Evolutionary conservation across 23 red algal species (phyloP), one percentile per base, ranked within the genome.

Genomic region (Gracilaria domingensis): DNA sequence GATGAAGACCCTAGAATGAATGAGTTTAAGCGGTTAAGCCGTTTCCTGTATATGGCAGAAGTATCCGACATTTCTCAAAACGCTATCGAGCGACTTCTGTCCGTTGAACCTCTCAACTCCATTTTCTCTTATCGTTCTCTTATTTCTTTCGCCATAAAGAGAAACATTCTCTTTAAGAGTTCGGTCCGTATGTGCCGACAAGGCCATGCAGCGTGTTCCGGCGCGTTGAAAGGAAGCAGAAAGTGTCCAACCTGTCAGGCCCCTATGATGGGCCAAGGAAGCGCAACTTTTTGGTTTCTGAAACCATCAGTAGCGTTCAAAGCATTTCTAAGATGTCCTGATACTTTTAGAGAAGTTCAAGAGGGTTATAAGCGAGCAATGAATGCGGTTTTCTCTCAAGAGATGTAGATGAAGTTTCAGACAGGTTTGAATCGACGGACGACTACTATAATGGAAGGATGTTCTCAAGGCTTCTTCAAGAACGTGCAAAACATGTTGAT

Each of bases 401-500:
- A n/a, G n/a, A n/a, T n/a, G n/a, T n/a, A n/a, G n/a, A n/a, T n/a
- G n/a, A n/a, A n/a, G n/a, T n/a, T n/a, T n/a, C n/a, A n/a, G n/a
- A n/a, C n/a, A 48, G 45, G 45, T 48, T 48, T 48, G 45, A 48
- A 48, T 48, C 45, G 45, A 48, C 45, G 45, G 45, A 73, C 28
- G 67, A 73, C 18, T 73, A 73, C 67, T 73, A 73, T 35, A 25
- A 73, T 47, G 67, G 28, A 44, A 44, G 16, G 36, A 44, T 73
- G 67, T 33, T 73, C 40, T 25, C 12, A 73, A 66, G 61, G 14
- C 61, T 66, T 36, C 45, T 24, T 24, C 67, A 73, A 16, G 67
- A 47, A 39, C 24, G 12, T 17, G 24, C 13, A 73, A 73, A 44
- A 44, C 16, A 39, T 35, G 28, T 47, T 73, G 35, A 47, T 18